phyloP scores from a whole-genome alignment of 2,329 filamentous ascomycete genomes.

The Xylariaceae sp. region DNA sequence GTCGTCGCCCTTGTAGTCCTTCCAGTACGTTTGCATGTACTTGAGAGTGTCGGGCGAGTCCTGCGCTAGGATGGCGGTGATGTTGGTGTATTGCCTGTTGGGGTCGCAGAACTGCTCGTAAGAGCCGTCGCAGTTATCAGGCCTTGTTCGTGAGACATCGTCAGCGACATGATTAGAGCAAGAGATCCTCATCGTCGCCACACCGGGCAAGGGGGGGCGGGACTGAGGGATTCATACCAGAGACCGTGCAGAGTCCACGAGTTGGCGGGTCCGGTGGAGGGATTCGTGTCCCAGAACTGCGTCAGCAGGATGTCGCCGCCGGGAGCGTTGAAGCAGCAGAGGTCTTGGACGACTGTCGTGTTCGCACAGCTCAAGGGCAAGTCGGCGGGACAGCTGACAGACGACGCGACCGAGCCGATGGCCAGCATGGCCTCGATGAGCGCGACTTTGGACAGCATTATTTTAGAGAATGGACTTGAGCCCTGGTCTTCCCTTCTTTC shows the following conservation, averaged over 20 bases:
- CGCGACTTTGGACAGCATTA: conserved; percentile 8
- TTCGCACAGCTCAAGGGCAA: conserved; percentile 21
- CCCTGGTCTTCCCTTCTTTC: too few relatives aligned
- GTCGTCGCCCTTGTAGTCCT: conserved; percentile 59
- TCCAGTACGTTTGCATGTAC: conserved; percentile 69
- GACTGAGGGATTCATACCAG: conserved; percentile 33
- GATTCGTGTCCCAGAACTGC: conserved; percentile 71
- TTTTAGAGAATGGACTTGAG: too few relatives aligned
- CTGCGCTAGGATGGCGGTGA: conserved; percentile 53
- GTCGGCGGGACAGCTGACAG: conserved; percentile 7
- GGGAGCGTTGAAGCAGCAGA: conserved; percentile 71
- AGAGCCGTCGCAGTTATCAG: conserved; percentile 63
- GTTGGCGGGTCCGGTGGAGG: conserved; percentile 58
- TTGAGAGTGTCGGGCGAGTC: conserved; percentile 43
- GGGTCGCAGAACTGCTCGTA: conserved; percentile 63
- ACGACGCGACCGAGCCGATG: conserved; percentile 8
- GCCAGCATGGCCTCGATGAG: conserved; percentile 8
- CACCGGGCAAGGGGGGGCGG: not conserved
- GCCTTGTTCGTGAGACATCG: conserved; percentile 25
- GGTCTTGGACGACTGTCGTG: conserved; percentile 37
- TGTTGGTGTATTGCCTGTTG: conserved; percentile 57
- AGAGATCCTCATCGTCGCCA: not conserved
- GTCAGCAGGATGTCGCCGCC: conserved; percentile 67
- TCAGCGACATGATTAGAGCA: not conserved
- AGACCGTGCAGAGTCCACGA: conserved; percentile 73